Evolutionary conservation across 2,329 filamentous ascomycete genomes (phyloP), one percentile per base, ranked within the genome.

Genomic region (Colletotrichum sp.): DNA sequence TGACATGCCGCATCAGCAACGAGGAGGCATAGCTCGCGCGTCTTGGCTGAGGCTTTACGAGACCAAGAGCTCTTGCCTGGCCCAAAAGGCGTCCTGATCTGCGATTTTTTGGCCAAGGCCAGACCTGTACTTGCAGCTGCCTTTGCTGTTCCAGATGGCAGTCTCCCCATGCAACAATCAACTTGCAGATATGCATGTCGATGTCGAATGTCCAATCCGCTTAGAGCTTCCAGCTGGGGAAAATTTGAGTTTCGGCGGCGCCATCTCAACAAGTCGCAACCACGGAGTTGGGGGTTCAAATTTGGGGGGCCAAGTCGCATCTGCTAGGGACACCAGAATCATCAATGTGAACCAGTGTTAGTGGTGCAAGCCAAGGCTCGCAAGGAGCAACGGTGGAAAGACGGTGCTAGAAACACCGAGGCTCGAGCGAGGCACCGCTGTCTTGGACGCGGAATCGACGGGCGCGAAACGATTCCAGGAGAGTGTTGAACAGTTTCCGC

Each of bases 171-270:
- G 68, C 62, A 44, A 67, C 30, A 52, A 62, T 52, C 36, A 67
- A 36, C 26, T 68, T 57, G 73, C 26, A 68, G 57, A 44, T 44
- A 68, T 62, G 68, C 57, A 63, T 64, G 39, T 26, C 59, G 55
- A 59, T 68, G 36, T 57, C 24, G 24, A 28, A 30, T 39, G 9
- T 52, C 65, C 65, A 68, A 59, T 59, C 55, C 72, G 63, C 63
- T 63, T 52, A 26, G 55, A 63, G 62, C 62, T 72, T 12, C 71
- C 48, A 60, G 60, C 59, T 67, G 60, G 55, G 48, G 36, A 67
- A 36, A n/a, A 16, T 74, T 74, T 65, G 74, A 65, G 44, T 75
- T 73, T 68, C 64, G 48, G 74, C 59, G 22, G 48, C 64, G 64
- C 74, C 57, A 39, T 64, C 64, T 59, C 74, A 69, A 73, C 70